Evolutionary conservation across 768 basidiomycete genomes (phyloP), one percentile per base, ranked within the genome.

Genomic region (Lactifluus hygrophoroides): DNA sequence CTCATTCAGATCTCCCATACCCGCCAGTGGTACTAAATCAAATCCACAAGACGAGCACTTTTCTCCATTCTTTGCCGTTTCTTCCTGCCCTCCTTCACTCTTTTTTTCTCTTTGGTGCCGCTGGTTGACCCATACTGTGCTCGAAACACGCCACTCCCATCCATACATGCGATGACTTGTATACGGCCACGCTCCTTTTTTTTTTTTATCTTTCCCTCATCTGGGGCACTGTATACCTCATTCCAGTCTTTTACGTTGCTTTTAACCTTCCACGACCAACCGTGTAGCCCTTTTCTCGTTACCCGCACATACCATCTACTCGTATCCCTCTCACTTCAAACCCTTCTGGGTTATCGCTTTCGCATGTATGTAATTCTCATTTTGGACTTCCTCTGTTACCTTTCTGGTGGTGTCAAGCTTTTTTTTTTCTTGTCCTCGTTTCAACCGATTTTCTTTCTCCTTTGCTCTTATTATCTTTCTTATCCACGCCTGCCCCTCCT

Each of bases 51-150:
- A 19, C 48, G 14, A 42, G 28, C 38, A 47, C 46, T 40, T 30
- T 37, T 23, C 38, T 55, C 44, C 46, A 27, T 54, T 27, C 32
- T n/a, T 25, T 34, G 17, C 30, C 34, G 13, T 32, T 43, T 25
- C 3, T 27, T 19, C 46, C 25, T 43, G 30, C n/a, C 25, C 25
- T 19, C 37, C 3, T 9, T 30, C n/a, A 30, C 27, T 13, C 28
- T 35, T 16, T 14, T 5, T 28, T 30, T 54, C 25, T 21, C 25
- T 59, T 35, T 7, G 23, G 49, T 48, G 56, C 42, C 51, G 35
- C 23, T 57, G 57, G 45, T 54, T 53, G 57, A 53, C 38, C n/a
- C 30, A 58, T 28, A 44, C 46, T 34, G 53, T 59, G 53, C 34
- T 59, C 47, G 53, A 53, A 54, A 54, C 42, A 43, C 58, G 28